Evolutionary conservation across 83 land plant species (phyloP).

Genomic region (Thuja plicata): DNA sequence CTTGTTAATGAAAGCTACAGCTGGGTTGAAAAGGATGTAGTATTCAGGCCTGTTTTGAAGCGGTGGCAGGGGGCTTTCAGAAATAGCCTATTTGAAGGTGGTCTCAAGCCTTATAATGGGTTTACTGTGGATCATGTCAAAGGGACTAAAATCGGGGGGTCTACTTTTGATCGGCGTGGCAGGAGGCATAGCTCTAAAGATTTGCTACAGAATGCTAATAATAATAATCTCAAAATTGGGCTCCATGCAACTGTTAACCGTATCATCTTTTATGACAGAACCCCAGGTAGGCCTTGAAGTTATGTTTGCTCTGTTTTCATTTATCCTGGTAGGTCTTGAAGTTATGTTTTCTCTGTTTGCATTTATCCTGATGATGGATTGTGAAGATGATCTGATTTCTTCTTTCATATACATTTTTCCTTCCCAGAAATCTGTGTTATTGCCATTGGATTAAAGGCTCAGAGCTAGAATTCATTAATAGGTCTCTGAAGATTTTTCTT

Average conservation of each 20-base stretch:
- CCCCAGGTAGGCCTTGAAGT: neutral
- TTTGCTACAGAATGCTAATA: conserved; percentile 19
- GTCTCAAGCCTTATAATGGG: conserved; percentile 36
- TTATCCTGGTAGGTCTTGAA: neutral
- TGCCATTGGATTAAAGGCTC: neutral
- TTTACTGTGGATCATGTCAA: conserved; percentile 23
- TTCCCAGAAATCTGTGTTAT: neutral
- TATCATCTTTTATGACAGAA: conserved; percentile 8
- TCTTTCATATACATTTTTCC: neutral
- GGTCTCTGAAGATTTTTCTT: neutral
- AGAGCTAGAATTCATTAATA: neutral
- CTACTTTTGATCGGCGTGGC: conserved; percentile 14
- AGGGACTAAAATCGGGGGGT: conserved; percentile 22
- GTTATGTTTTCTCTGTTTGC: neutral
- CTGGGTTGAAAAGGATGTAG: conserved; percentile 64
- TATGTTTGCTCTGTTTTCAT: neutral
- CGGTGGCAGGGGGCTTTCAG: conserved; percentile 48
- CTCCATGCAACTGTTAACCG: conserved; percentile 19
- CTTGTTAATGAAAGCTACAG: conserved; percentile 49
- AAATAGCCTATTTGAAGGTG: conserved; percentile 40
- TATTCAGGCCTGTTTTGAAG: conserved; percentile 34
- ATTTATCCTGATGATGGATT: neutral
- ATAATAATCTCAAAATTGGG: conserved; percentile 12
- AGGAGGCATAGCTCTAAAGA: conserved; percentile 19
- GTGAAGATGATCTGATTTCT: neutral